Percentiles rank a stretch among this genome's conserved stretches.
Conservation (phyloP, 2,329 filamentous ascomycete species). For the Cercospora berteroae region DNA sequence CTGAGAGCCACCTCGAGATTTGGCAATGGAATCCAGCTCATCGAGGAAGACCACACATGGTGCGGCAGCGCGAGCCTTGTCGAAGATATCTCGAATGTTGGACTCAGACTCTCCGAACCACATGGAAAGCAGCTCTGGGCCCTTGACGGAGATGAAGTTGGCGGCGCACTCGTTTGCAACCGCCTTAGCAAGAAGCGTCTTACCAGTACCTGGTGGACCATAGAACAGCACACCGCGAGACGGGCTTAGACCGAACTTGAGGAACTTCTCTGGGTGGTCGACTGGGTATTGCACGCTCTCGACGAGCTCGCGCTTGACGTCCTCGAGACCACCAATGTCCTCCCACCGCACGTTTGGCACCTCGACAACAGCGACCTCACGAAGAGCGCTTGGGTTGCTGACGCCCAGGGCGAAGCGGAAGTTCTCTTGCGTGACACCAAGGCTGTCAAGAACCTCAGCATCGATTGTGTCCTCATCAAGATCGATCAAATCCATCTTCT, state of each 20-base stretch:
- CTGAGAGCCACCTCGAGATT: slow-evolving; percentile 94
- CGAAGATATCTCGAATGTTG: slow-evolving; percentile 99
- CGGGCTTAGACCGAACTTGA: slow-evolving; percentile 98
- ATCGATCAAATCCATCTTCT: slow-evolving; percentile 99
- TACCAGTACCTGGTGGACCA: slow-evolving; percentile 98
- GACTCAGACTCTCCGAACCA: slow-evolving; percentile 99
- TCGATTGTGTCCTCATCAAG: slow-evolving; percentile 99
- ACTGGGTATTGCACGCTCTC: slow-evolving; percentile 99
- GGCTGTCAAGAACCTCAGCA: slow-evolving; percentile 94
- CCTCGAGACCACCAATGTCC: slow-evolving; percentile 96
- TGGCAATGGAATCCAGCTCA: slow-evolving; percentile 97
- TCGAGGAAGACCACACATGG: slow-evolving; percentile 99
- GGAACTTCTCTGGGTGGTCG: slow-evolving; percentile 99
- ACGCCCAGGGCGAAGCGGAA: slow-evolving; percentile 98
- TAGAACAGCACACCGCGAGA: slow-evolving; percentile 99
- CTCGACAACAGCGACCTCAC: slow-evolving; percentile 98
- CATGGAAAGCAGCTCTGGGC: slow-evolving; percentile 96
- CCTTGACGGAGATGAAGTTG: slow-evolving; percentile 99
- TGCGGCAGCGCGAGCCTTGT: slow-evolving; percentile 97
- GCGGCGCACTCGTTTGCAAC: slow-evolving; percentile 98
- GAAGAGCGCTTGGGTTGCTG: slow-evolving; percentile 96
- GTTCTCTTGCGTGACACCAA: slow-evolving; percentile 99
- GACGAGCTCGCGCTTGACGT: slow-evolving; percentile 98
- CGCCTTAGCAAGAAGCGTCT: slow-evolving; percentile 98
- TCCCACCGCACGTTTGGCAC: slow-evolving; percentile 99